Percentiles rank a stretch among this genome's conserved stretches.
These are phyloP conservation scores for Pseudovirgaria hyperparasitica DNA, from an alignment of 2,329 filamentous ascomycete genomes.

Conservation along the genomic window DNA sequence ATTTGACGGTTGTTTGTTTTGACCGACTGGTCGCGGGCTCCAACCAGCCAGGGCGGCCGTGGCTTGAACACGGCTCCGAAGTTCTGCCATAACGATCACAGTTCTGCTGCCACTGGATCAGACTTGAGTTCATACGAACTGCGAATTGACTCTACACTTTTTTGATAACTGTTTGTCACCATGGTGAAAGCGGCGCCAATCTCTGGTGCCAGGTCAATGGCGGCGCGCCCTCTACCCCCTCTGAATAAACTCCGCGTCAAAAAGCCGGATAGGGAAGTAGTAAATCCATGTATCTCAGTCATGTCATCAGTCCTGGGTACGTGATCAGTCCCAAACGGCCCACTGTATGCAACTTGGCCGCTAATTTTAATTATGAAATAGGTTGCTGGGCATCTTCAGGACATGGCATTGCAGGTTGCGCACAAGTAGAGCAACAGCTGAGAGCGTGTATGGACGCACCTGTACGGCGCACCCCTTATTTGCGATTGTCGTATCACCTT, in stretches of 20 bases:
- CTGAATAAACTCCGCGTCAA: conserved; percentile 52
- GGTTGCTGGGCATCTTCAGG: conserved; percentile 78
- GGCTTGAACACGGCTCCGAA: too few species aligned
- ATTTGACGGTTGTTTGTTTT: background rate
- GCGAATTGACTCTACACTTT: too few species aligned
- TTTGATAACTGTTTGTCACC: too few species aligned
- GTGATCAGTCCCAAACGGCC: conserved; percentile 4
- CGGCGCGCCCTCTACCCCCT: conserved; percentile 41
- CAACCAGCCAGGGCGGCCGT: too few species aligned
- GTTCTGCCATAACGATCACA: too few species aligned
- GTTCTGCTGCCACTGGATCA: too few species aligned
- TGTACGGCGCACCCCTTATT: conserved; percentile 32
- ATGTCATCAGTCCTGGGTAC: conserved; percentile 57
- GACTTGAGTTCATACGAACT: too few species aligned
- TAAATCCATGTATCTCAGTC: conserved; percentile 51
- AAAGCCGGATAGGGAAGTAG: conserved; percentile 47
- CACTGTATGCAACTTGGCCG: background rate
- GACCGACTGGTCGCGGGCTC: background rate
- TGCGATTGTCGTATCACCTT: conserved; percentile 1
- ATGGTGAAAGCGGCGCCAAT: conserved; percentile 21
- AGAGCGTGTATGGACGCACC: conserved; percentile 69
- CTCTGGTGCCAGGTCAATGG: conserved; percentile 19
- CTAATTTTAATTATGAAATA: conserved; percentile 19
- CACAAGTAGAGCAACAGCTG: conserved; percentile 46
- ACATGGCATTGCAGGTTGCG: conserved; percentile 49